Evolutionary conservation across 2,329 filamentous ascomycete species (phyloP).

Genomic region (Dactylellina drechsleri): DNA sequence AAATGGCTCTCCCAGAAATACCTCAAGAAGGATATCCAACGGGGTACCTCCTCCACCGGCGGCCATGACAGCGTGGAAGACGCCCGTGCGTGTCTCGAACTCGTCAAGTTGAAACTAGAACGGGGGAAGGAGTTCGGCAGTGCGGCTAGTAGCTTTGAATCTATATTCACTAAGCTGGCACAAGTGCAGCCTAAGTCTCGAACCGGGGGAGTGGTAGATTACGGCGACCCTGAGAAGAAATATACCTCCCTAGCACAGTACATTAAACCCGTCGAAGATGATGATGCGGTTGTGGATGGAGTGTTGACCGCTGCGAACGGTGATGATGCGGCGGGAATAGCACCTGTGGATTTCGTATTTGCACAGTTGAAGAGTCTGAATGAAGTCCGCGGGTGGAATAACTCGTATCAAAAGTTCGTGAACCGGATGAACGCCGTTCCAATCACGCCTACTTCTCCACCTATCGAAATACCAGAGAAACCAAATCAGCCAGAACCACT

Average conservation of each 20-base stretch:
- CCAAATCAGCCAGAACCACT: conserved; percentile 25
- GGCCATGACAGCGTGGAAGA: conserved; percentile 96
- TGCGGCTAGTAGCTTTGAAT: conserved; percentile 80
- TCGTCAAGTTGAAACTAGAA: conserved; percentile 95
- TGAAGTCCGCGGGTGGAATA: conserved; percentile 73
- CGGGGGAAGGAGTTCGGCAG: conserved; percentile 88
- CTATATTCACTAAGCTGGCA: conserved; percentile 84
- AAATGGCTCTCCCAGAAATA: conserved; percentile 91
- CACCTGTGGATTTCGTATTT: conserved; percentile 74
- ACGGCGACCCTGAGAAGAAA: conserved; percentile 78
- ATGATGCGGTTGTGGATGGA: conserved; percentile 69
- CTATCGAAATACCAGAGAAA: conserved; percentile 25
- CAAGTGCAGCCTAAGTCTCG: conserved; percentile 69
- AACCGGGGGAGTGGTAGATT: conserved; percentile 82
- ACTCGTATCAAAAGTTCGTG: conserved; percentile 41
- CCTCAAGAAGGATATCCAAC: conserved; percentile 86
- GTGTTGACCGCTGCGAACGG: conserved; percentile 67
- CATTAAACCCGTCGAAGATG: conserved; percentile 67
- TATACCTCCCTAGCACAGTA: conserved; percentile 69
- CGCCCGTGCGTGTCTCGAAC: conserved; percentile 86
- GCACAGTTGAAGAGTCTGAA: conserved; percentile 74
- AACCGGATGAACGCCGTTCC: conserved; percentile 30
- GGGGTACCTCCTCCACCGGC: conserved; percentile 66
- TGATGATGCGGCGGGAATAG: conserved; percentile 67
- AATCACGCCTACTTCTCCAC: conserved; percentile 22